Conservation (phyloP, 495 filamentous ascomycete species). For the Penicillium verhagenii region DNA sequence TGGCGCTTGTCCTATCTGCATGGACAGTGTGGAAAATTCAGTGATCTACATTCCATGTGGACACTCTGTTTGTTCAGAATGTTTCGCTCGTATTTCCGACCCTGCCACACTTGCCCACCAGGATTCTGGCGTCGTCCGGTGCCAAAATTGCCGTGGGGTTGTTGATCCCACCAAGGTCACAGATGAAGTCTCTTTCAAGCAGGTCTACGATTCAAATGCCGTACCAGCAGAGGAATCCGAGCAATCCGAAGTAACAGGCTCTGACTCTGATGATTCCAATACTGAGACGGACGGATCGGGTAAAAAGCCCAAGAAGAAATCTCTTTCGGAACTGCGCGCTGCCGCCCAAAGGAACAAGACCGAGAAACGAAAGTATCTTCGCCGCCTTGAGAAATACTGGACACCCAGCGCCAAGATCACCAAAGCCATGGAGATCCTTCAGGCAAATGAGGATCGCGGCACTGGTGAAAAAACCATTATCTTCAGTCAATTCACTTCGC, state of each 20-base stretch:
- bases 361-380: constrained; percentile 56
- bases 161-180: constrained; percentile 69
- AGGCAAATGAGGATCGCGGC: constrained; percentile 45
- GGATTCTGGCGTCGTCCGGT: constrained; percentile 58
- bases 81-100: constrained; percentile 71
- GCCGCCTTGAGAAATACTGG: constrained; percentile 63
- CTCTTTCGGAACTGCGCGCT: constrained; percentile 26
- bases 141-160: constrained; percentile 70
- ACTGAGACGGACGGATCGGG: constrained; percentile 35
- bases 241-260: constrained; percentile 19
- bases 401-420: constrained; percentile 75
- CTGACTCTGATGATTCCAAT: constrained; percentile 30
- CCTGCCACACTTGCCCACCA: constrained; percentile 58
- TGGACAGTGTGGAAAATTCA: constrained; percentile 72
- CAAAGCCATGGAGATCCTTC: constrained; percentile 69
- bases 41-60: constrained; percentile 83
- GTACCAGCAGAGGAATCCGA: constrained; percentile 38
- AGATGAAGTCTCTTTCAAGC: constrained; percentile 69
- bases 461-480: constrained; percentile 78
- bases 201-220: constrained; percentile 59
- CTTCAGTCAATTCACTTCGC: constrained; percentile 88
- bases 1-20: constrained; percentile 69
- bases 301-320: constrained; percentile 56
- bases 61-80: constrained; percentile 77
- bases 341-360: constrained; percentile 53